Evolutionary conservation across 805 yeast species (phyloP), one percentile per base, ranked within the genome.

Genomic region (Hanseniaspora singularis): DNA sequence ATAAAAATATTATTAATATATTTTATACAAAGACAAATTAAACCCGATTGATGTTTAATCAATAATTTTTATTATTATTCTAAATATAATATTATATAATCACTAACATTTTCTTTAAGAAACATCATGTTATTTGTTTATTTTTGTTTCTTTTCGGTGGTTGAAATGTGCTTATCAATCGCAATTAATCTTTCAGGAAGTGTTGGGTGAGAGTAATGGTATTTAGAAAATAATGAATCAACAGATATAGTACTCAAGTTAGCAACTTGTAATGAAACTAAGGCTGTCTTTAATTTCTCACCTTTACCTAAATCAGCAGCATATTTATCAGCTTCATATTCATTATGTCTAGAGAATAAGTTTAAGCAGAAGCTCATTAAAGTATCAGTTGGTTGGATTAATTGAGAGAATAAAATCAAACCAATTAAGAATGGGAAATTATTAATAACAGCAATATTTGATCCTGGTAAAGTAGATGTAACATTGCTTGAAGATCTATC

Each of bases 161-260:
- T 53, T 53, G 14, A 6, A 26, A 39, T 38, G 15, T 42, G 34
- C 10, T 27, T 19, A 15, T 77, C 80, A 51, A 92, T 70, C 7
- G 95, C 94, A 38, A 67, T 61, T 55, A 92, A 71, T 68, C 99
- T 79, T 68, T 92, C 97, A 15, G 89, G 77, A 56, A 89, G 65
- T 49, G 85, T 83, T 41, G 99, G 99, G 57, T 92, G 98, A 41
- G 89, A 80, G 64, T 83, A 80, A 59, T 80, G 86, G 64, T 85
- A 89, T 37, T 92, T 79, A 18, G 95, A 81, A 64, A 79, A 92
- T 53, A 87, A 71, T 75, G 88, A 76, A 61, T 92, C 96, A 23
- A 92, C 94, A 58, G 81, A 86, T 68, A 86, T 73, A n/a, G 87
- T 74, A 49, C 85, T 71, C 60, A 92, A 73, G 64, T 92, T 89